Percentiles rank a stretch among this genome's conserved stretches.
phyloP scores from a whole-genome alignment of 1,284 basidiomycete genomes.

The Ceratobasidium sp. region DNA sequence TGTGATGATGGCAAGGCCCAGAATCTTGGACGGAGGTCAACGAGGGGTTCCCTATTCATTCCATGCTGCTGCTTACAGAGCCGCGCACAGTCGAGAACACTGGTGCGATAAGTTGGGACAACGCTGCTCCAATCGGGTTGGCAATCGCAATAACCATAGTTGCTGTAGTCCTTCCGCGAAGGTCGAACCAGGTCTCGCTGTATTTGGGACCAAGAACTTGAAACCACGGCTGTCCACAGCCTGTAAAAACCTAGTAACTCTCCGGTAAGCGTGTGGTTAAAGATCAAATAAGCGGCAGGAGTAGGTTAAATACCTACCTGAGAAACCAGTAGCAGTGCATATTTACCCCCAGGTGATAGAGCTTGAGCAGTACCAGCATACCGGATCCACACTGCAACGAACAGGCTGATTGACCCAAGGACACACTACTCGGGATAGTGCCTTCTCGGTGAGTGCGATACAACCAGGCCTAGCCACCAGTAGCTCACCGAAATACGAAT shows the following conservation, averaged over 20 bases:
- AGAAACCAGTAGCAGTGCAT: conserved; percentile 68
- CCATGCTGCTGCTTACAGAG: conserved; percentile 56
- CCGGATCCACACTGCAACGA: conserved; percentile 74
- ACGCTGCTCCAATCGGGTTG: conserved; percentile 62
- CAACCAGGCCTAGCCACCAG: neutral
- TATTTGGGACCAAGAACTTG: conserved; percentile 72
- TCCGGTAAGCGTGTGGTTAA: neutral
- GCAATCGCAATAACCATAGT: conserved; percentile 80
- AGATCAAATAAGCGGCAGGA: neutral
- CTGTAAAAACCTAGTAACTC: conserved; percentile 56
- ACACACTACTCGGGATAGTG: conserved; percentile 54
- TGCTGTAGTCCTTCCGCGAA: conserved; percentile 73
- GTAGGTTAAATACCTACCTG: conserved; percentile 57
- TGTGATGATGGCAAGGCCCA: conserved; percentile 72
- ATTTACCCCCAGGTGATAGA: conserved; percentile 58
- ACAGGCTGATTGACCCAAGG: conserved; percentile 58
- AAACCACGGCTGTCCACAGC: conserved; percentile 67
- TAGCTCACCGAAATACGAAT: conserved; percentile 62
- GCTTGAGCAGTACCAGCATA: conserved; percentile 68
- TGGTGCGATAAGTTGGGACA: conserved; percentile 74
- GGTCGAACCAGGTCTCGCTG: conserved; percentile 79
- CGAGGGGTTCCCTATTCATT: neutral
- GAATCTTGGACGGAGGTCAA: conserved; percentile 55
- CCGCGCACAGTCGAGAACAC: conserved; percentile 60
- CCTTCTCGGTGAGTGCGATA: neutral